Conservation (phyloP, 2,329 filamentous ascomycete genomes). For the Colletotrichum sp. region DNA sequence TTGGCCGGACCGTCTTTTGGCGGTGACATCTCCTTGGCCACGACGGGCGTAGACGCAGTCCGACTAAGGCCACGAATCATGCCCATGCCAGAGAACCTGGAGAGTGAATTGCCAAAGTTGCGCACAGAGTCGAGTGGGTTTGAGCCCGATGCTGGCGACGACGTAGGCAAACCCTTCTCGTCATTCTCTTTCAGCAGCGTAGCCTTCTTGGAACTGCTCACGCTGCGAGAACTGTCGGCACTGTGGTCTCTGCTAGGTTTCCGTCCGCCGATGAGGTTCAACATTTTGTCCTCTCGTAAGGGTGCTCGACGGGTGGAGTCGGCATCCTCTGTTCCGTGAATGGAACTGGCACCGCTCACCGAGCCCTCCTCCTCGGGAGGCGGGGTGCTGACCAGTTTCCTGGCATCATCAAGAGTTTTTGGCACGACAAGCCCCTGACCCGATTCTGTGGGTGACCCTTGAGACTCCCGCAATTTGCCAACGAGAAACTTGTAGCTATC, state of each 20-base stretch:
- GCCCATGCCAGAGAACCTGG: conserved; percentile 76
- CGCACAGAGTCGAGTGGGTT: conserved; percentile 77
- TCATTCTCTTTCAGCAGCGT: conserved; percentile 51
- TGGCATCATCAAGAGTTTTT: conserved; percentile 90
- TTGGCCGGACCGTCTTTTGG: conserved; percentile 34
- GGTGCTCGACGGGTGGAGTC: conserved; percentile 33
- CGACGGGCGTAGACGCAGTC: conserved; percentile 45
- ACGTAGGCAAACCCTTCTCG: conserved; percentile 34
- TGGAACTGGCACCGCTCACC: conserved; percentile 61
- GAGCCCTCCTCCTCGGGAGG: conserved; percentile 66
- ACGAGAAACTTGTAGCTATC: conserved; percentile 94
- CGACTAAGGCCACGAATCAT: conserved; percentile 79
- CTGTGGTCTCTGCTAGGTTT: conserved; percentile 71
- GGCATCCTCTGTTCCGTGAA: conserved; percentile 46
- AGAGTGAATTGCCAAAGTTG: conserved; percentile 79
- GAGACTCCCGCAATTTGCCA: conserved; percentile 81
- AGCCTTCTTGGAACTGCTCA: conserved; percentile 64
- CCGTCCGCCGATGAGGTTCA: conserved; percentile 74
- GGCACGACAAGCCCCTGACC: conserved; percentile 68
- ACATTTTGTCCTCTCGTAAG: conserved; percentile 66
- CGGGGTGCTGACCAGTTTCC: conserved; percentile 83
- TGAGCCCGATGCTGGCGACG: background rate
- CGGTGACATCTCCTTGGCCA: conserved; percentile 18
- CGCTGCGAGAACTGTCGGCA: conserved; percentile 74
- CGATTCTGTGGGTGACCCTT: conserved; percentile 46